A percentile compares a stretch with the other conserved stretches of the same genome.
These are phyloP conservation scores for Termitomyces sp. DNA, from an alignment of 768 basidiomycete species.

Conservation along the genomic window DNA sequence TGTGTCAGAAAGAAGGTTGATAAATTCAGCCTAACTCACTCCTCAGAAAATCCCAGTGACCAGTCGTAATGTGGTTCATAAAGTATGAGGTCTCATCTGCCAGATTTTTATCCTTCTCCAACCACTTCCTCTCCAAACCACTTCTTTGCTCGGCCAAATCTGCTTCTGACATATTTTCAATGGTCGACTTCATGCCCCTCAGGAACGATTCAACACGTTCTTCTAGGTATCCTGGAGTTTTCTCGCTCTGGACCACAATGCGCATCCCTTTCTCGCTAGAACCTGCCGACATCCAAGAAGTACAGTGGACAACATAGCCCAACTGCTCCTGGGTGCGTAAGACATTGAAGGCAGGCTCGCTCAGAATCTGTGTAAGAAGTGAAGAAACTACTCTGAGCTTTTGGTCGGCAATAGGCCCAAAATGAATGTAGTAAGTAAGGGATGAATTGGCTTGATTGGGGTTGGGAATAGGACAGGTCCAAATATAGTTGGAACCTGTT, in stretches of 20 bases:
- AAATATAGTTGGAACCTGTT: constrained; percentile 66
- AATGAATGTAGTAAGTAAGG: constrained; percentile 79
- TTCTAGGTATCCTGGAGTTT: constrained; percentile 74
- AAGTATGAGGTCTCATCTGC: constrained; percentile 71
- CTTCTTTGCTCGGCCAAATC: constrained; percentile 77
- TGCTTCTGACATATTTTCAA: constrained; percentile 64
- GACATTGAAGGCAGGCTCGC: constrained; percentile 89
- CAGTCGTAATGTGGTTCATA: constrained; percentile 66
- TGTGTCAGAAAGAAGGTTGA: constrained; percentile 4
- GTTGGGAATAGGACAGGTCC: constrained; percentile 67
- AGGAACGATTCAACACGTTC: constrained; percentile 86
- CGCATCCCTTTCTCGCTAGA: constrained; percentile 70
- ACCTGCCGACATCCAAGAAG: constrained; percentile 52
- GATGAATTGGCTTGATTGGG: constrained; percentile 83
- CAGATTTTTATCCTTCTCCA: constrained; percentile 86
- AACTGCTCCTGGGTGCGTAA: constrained; percentile 94
- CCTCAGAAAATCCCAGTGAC: constrained; percentile 83
- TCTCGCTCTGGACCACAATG: constrained; percentile 87
- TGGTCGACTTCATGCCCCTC: constrained; percentile 57
- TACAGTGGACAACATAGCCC: constrained; percentile 82
- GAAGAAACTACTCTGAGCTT: constrained; percentile 59
- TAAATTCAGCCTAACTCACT: constrained; percentile 43
- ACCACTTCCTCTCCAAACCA: constrained; percentile 74
- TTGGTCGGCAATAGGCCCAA: constrained; percentile 64
- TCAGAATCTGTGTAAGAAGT: constrained; percentile 77